phyloP scores from a whole-genome alignment of 352 stramenopile species.

The Pythium graminicola region DNA sequence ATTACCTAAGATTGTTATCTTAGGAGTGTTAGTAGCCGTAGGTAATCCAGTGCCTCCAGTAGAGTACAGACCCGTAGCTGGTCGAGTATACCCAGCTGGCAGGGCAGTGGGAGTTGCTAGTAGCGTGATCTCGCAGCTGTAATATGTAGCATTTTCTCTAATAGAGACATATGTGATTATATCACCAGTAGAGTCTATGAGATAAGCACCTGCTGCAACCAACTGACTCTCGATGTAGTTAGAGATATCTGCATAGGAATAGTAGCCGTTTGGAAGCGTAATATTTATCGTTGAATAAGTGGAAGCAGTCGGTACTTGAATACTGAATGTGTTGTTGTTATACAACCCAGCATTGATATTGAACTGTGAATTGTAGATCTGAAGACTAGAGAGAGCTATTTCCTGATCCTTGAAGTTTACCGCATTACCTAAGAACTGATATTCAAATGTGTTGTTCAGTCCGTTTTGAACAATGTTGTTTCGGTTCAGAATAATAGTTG shows the following conservation, averaged over 20 bases:
- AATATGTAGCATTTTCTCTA: constrained; percentile 21
- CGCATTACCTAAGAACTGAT: constrained; percentile 16
- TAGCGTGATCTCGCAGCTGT: constrained; percentile 18
- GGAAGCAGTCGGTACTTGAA: constrained; percentile 22
- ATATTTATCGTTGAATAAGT: constrained; percentile 19
- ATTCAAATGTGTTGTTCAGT: constrained; percentile 16
- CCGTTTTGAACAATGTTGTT: constrained; percentile 24
- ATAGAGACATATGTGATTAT: constrained; percentile 20
- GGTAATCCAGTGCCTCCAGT: constrained; percentile 22
- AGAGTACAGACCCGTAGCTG: constrained; percentile 23
- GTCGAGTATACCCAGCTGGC: constrained; percentile 15
- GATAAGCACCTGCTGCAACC: constrained; percentile 20
- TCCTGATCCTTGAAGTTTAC: constrained; percentile 16
- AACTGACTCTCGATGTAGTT: background rate
- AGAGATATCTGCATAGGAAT: constrained; percentile 1
- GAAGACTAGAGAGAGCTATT: constrained; percentile 14
- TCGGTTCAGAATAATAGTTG: constrained; percentile 1
- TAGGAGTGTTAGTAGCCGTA: constrained; percentile 16
- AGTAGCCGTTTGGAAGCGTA: constrained; percentile 9
- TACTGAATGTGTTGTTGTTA: constrained; percentile 21
- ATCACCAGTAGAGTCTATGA: constrained; percentile 21
- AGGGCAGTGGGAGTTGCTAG: constrained; percentile 12
- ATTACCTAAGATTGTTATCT: constrained; percentile 1
- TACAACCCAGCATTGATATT: constrained; percentile 22
- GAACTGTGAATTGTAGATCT: constrained; percentile 24